phyloP scores from a whole-genome alignment of 495 filamentous ascomycete genomes.

The Penicillium manginii region DNA sequence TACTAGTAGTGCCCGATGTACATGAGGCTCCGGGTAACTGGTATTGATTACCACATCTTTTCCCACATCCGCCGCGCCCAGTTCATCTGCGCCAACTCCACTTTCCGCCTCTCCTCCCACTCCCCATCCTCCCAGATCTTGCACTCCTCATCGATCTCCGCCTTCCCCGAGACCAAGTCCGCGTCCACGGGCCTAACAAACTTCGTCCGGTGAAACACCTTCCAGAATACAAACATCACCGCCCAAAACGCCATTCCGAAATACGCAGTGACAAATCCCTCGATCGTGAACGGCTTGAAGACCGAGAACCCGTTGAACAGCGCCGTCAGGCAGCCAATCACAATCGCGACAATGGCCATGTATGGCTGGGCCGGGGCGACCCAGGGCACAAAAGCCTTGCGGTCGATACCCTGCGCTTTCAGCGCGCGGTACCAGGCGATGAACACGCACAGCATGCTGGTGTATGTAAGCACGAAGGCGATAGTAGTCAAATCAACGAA shows the following conservation, averaged over 20 bases:
- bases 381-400: constrained; percentile 37
- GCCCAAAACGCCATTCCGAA: constrained; percentile 38
- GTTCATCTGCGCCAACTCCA: constrained; percentile 32
- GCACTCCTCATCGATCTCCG: constrained; percentile 40
- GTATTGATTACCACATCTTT: constrained; percentile 38
- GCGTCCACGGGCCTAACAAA: constrained; percentile 32
- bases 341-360: constrained; percentile 27
- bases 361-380: constrained; percentile 35
- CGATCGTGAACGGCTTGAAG: constrained; percentile 35
- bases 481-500: constrained; percentile 56
- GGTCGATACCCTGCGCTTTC: constrained; percentile 56
- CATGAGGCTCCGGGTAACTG: too few relatives aligned
- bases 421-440: constrained; percentile 61
- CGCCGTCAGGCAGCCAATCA: constrained; percentile 26
- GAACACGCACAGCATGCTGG: constrained; percentile 56
- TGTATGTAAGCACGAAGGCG: constrained; percentile 61
- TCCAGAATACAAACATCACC: constrained; percentile 40
- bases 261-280: constrained; percentile 40
- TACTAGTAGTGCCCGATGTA: too few relatives aligned
- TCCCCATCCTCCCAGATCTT: constrained; percentile 39
- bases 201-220: constrained; percentile 32
- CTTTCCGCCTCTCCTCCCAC: constrained; percentile 29
- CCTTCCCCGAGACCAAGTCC: constrained; percentile 35
- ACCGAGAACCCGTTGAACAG: constrained; percentile 40
- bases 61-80: constrained; percentile 31